Percentiles rank a stretch among this genome's conserved stretches.
Evolutionary conservation across 2,329 filamentous ascomycete genomes (phyloP).

Genomic region (Apiospora hydei): DNA sequence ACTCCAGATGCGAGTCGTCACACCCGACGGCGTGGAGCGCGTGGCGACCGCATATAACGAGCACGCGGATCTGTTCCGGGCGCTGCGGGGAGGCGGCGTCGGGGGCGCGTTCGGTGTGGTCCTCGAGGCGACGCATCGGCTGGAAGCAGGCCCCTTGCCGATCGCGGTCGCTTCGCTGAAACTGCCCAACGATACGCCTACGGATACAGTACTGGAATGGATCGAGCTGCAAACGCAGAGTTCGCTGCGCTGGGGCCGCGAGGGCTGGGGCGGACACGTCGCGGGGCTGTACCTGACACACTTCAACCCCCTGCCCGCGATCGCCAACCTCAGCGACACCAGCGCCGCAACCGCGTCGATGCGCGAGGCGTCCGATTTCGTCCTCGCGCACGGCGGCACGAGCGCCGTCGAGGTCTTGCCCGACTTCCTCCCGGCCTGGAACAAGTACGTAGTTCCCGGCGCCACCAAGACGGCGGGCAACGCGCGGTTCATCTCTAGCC

Average conservation of each 20-base stretch:
- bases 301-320: constrained; percentile 32
- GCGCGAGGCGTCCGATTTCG: constrained; percentile 31
- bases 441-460: constrained; percentile 33
- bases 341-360: constrained; percentile 30
- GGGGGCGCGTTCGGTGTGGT: constrained; percentile 53
- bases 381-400: constrained; percentile 31
- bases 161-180: constrained; percentile 38
- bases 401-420: constrained; percentile 34
- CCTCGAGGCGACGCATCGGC: constrained; percentile 49
- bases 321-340: constrained; percentile 32
- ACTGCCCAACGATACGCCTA: constrained; percentile 35
- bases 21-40: constrained; percentile 33
- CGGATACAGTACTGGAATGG: constrained; percentile 42
- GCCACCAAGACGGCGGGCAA: constrained; percentile 30
- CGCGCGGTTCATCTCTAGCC: constrained; percentile 31
- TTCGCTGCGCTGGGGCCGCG: constrained; percentile 33
- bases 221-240: constrained; percentile 33
- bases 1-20: constrained; percentile 39
- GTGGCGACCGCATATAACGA: constrained; percentile 42
- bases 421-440: constrained; percentile 33
- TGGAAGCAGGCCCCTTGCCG: constrained; percentile 45
- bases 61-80: constrained; percentile 56
- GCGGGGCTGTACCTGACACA: constrained; percentile 34
- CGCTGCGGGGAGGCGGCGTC: constrained; percentile 55
- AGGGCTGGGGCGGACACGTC: constrained; percentile 37